A percentile compares a stretch with the other conserved stretches of the same genome.
Conservation (phyloP, 139 green algal genomes). For the Chlamydomonas applanata region DNA sequence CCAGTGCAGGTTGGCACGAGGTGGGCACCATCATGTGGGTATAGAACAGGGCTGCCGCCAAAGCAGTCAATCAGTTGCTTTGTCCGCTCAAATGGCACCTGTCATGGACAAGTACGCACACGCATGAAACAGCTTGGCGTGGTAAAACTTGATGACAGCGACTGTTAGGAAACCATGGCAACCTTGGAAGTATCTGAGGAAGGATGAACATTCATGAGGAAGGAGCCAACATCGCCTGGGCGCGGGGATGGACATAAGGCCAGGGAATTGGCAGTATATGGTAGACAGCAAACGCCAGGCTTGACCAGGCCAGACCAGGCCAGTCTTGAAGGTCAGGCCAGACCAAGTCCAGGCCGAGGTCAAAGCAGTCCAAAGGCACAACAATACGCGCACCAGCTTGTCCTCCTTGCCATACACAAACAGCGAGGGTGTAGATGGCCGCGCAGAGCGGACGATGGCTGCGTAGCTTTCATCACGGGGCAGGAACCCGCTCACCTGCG, state of each 20-base stretch:
- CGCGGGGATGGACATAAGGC: no score
- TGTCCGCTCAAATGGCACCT: conserved; percentile 3
- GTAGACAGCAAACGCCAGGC: no score
- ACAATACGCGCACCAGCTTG: not conserved
- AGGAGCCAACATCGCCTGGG: no score
- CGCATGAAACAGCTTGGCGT: no score
- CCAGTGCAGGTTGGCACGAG: conserved; percentile 7
- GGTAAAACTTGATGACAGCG: not conserved
- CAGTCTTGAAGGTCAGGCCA: not conserved
- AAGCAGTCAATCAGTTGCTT: not conserved
- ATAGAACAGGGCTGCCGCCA: not conserved
- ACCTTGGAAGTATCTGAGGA: not conserved
- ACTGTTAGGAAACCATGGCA: not conserved
- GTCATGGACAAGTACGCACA: no score
- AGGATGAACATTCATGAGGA: no score
- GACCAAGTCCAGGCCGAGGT: not conserved
- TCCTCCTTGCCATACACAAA: not conserved
- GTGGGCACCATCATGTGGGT: not conserved
- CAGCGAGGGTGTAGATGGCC: not conserved
- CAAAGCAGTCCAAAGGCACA: not conserved
- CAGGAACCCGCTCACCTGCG: not conserved
- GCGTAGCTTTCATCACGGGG: not conserved
- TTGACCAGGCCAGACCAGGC: no score
- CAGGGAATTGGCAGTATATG: no score
- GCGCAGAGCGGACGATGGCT: not conserved